phyloP scores from a whole-genome alignment of 1,284 basidiomycete species.

The Porodaedalea pini region DNA sequence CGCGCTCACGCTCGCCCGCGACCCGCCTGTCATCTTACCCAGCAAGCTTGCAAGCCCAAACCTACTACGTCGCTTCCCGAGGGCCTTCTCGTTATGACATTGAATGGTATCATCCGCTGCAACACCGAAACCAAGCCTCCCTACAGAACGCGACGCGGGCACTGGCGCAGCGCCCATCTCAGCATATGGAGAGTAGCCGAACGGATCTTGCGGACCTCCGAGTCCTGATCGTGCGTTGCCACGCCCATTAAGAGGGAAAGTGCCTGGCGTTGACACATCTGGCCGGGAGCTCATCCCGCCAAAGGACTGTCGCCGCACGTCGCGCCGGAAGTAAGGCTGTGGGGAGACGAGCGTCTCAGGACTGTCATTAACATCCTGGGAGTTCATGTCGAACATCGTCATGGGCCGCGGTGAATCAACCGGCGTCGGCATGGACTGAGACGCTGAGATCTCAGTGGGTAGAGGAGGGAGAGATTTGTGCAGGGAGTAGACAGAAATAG shows the following conservation, averaged over 20 bases:
- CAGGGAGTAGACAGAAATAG: conserved; percentile 42
- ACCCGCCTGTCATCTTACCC: conserved; percentile 38
- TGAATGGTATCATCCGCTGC: not conserved
- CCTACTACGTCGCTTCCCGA: conserved; percentile 63
- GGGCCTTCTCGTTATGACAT: conserved; percentile 25
- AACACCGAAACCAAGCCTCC: conserved; percentile 46
- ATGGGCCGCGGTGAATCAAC: conserved; percentile 46
- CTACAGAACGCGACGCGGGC: conserved; percentile 46
- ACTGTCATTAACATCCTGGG: conserved; percentile 22
- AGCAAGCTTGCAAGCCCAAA: conserved; percentile 63
- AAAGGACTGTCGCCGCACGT: conserved; percentile 70
- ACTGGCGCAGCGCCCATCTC: conserved; percentile 28
- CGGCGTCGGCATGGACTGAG: conserved; percentile 34
- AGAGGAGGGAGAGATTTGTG: conserved; percentile 78
- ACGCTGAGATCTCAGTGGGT: conserved; percentile 51
- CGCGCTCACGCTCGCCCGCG: not conserved
- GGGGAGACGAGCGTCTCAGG: conserved; percentile 44
- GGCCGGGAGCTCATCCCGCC: conserved; percentile 58
- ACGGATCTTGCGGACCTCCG: conserved; percentile 16
- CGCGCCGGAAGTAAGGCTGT: conserved; percentile 57
- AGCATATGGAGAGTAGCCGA: conserved; percentile 35
- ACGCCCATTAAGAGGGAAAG: conserved; percentile 30
- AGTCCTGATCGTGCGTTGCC: conserved; percentile 14
- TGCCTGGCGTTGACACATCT: conserved; percentile 50
- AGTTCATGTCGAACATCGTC: conserved; percentile 61